Evolutionary conservation across 2,329 filamentous ascomycete genomes (phyloP).

Genomic region (Pestalotiopsis sp.): DNA sequence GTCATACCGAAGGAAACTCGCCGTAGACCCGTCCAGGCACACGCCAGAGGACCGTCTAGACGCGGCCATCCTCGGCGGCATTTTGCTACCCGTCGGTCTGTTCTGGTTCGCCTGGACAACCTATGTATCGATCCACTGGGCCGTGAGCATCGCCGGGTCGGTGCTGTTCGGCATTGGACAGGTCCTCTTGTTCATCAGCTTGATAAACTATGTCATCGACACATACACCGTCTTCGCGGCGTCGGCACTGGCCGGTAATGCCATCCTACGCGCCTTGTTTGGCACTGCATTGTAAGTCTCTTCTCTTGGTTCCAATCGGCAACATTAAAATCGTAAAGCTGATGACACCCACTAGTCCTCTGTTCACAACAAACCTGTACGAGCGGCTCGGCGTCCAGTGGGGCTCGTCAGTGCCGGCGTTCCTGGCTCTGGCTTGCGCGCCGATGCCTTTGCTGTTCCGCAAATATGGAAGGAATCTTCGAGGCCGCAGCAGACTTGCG

Average conservation of each 20-base stretch:
- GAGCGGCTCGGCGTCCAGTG: conserved; percentile 55
- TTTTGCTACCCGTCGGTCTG: conserved; percentile 61
- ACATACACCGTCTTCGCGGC: conserved; percentile 61
- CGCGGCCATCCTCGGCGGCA: conserved; percentile 59
- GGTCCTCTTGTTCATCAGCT: conserved; percentile 56
- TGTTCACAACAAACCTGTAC: conserved; percentile 33
- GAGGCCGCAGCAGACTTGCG: conserved; percentile 60
- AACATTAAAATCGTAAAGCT: background rate
- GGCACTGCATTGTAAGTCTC: conserved; percentile 50
- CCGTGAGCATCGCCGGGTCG: conserved; percentile 37
- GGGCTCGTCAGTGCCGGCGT: conserved; percentile 58
- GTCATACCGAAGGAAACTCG: conserved; percentile 47
- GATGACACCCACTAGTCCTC: conserved; percentile 35
- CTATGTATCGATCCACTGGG: conserved; percentile 48
- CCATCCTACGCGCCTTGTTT: conserved; percentile 59
- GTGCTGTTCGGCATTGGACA: conserved; percentile 35
- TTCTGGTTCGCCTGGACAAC: conserved; percentile 72
- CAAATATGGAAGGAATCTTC: conserved; percentile 32
- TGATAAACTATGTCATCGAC: conserved; percentile 60
- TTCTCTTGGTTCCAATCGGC: background rate
- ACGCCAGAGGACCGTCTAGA: conserved; percentile 67
- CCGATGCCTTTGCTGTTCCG: conserved; percentile 44
- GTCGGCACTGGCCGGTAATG: conserved; percentile 71
- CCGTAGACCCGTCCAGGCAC: conserved; percentile 43
- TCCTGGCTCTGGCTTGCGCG: conserved; percentile 54